phyloP scores from a whole-genome alignment of 2,329 filamentous ascomycete species.

The Aspergillus vadensis region DNA sequence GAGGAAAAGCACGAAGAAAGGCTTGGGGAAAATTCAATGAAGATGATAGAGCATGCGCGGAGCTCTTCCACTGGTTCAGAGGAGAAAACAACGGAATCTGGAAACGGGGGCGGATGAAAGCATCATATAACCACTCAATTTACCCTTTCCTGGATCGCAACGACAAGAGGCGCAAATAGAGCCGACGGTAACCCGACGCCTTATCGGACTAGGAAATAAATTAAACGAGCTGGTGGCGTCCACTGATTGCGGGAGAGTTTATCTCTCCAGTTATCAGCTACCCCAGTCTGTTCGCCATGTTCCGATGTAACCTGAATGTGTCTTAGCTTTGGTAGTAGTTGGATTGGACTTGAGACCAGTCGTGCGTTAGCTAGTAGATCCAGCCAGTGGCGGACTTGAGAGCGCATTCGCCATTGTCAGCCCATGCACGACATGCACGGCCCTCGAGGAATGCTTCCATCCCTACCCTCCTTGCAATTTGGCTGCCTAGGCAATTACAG shows the following conservation, averaged over 20 bases:
- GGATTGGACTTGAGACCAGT: neutral
- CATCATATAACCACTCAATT: conserved; percentile 1
- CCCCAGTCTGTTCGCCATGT: conserved; percentile 10
- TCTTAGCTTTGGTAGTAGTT: neutral
- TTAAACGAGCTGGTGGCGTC: conserved; percentile 4
- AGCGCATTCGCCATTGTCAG: neutral
- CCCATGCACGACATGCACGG: conserved; percentile 5
- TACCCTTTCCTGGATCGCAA: neutral
- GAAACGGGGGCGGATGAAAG: neutral
- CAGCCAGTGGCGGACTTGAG: neutral
- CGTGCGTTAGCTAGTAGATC: neutral
- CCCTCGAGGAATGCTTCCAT: neutral
- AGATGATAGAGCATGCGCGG: neutral
- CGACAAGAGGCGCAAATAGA: neutral
- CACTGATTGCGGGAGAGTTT: conserved; percentile 7
- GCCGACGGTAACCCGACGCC: conserved; percentile 14
- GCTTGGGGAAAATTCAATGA: neutral
- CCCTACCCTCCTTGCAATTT: neutral
- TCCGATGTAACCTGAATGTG: conserved; percentile 2
- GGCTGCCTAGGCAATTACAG: neutral
- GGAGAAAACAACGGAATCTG: neutral
- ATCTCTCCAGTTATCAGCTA: conserved; percentile 9
- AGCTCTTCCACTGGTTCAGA: neutral
- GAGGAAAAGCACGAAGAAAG: neutral
- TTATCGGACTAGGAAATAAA: conserved; percentile 9